Conservation (phyloP, 768 basidiomycete species). For the Tephrocybe sp. region DNA sequence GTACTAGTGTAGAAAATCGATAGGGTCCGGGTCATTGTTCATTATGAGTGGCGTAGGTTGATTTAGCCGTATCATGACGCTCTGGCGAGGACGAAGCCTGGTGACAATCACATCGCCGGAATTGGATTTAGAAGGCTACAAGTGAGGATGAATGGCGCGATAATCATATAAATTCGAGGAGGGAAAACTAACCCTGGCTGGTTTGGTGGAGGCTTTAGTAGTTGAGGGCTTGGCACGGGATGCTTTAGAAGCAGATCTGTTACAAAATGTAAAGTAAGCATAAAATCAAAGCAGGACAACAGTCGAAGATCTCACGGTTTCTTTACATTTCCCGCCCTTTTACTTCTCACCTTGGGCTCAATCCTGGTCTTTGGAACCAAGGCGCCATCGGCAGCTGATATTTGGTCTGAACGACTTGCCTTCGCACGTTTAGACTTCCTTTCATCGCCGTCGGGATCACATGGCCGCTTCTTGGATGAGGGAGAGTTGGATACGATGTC, state of each 20-base stretch:
- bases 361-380: not conserved
- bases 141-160: not conserved
- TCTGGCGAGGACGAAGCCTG: slow-evolving; percentile 17
- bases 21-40: slow-evolving; percentile 27
- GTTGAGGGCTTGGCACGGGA: not conserved
- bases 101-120: not conserved
- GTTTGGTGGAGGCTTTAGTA: not conserved
- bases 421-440: slow-evolving; percentile 2
- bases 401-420: not conserved
- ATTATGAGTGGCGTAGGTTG: slow-evolving; percentile 19
- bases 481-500: not conserved
- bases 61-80: slow-evolving; percentile 21
- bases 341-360: not conserved
- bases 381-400: not conserved
- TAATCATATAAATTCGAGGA: not conserved
- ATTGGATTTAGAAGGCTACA: not conserved
- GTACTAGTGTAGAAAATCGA: slow-evolving; percentile 20
- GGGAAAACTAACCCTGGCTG: not conserved
- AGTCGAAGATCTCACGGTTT: slow-evolving; percentile 3
- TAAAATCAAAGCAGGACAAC: not conserved
- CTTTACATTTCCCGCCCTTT: not conserved
- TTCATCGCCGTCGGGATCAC: slow-evolving; percentile 4
- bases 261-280: not conserved
- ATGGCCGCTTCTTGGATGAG: slow-evolving; percentile 7
- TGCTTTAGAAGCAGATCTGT: not conserved